Conservation (phyloP, 2,329 filamentous ascomycete species). For the Aspergillus sp. region DNA sequence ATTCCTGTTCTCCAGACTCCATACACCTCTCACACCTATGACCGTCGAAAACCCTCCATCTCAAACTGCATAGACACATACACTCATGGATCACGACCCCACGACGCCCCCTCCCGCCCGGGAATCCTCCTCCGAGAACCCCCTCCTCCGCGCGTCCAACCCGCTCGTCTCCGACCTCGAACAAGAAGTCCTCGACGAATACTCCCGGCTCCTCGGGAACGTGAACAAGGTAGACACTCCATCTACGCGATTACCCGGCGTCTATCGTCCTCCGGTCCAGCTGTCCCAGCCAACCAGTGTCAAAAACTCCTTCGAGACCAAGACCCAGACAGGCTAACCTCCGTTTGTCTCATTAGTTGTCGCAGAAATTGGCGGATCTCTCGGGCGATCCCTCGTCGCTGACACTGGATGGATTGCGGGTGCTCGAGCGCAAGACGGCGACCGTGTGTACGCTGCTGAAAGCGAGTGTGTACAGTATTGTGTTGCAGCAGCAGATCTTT, state of each 20-base stretch:
- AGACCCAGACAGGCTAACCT: background rate
- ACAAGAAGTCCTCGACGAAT: slow-evolving; percentile 93
- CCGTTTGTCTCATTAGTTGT: slow-evolving; percentile 19
- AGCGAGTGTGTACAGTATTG: slow-evolving; percentile 97
- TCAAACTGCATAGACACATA: background rate
- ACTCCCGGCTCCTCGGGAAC: slow-evolving; percentile 80
- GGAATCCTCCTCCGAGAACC: slow-evolving; percentile 25
- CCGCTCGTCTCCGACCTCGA: slow-evolving; percentile 68
- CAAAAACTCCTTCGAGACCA: background rate
- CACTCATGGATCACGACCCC: background rate
- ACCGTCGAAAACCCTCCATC: no score
- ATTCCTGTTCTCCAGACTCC: background rate
- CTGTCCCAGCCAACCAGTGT: no score
- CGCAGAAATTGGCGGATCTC: slow-evolving; percentile 51
- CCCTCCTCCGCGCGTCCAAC: slow-evolving; percentile 36
- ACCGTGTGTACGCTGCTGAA: slow-evolving; percentile 94
- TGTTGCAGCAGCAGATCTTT: slow-evolving; percentile 93
- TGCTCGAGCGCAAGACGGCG: slow-evolving; percentile 90
- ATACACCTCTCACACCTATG: background rate
- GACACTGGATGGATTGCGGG: slow-evolving; percentile 72
- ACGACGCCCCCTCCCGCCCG: slow-evolving; percentile 1
- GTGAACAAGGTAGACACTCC: slow-evolving; percentile 70
- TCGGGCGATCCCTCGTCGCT: slow-evolving; percentile 69
- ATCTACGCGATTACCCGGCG: background rate
- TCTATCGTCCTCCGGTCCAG: no score